A percentile compares a stretch with the other conserved stretches of the same genome.
phyloP scores from a whole-genome alignment of 2,329 filamentous ascomycete species.

The Paraphaeosphaeria minitans region DNA sequence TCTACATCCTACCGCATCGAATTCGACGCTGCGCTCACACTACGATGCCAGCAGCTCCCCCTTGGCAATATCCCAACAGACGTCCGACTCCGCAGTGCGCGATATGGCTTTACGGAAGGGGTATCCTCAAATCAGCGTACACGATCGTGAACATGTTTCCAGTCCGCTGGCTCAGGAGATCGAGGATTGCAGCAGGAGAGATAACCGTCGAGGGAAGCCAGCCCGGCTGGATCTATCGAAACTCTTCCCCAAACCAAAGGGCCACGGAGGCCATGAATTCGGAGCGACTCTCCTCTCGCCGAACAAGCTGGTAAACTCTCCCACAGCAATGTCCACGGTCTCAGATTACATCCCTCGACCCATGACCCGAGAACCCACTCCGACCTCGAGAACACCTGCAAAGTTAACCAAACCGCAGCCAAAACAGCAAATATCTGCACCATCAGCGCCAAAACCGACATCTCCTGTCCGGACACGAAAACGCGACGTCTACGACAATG shows the following conservation, averaged over 20 bases:
- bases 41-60: constrained; percentile 51
- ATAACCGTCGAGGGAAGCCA: constrained; percentile 42
- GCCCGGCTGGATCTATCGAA: constrained; percentile 49
- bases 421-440: constrained; percentile 22
- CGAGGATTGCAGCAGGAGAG: constrained; percentile 25
- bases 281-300: constrained; percentile 43
- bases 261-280: constrained; percentile 22
- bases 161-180: constrained; percentile 31
- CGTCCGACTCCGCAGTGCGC: constrained; percentile 51
- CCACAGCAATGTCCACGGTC: constrained; percentile 45
- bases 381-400: constrained; percentile 25
- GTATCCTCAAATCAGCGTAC: constrained; percentile 31
- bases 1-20: constrained; percentile 42
- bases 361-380: constrained; percentile 39
- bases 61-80: constrained; percentile 51
- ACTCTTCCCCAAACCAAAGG: constrained; percentile 47
- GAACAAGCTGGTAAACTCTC: constrained; percentile 48
- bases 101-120: constrained; percentile 51
- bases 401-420: constrained; percentile 33
- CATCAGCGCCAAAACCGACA: constrained; percentile 12
- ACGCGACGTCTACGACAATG: constrained; percentile 51
- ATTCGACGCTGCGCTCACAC: constrained; percentile 49
- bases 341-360: constrained; percentile 45
- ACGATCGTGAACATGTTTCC: constrained; percentile 14
- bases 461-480: constrained; percentile 36